phyloP scores from a whole-genome alignment of 148 eudicot species.

The Polygonum aviculare region DNA sequence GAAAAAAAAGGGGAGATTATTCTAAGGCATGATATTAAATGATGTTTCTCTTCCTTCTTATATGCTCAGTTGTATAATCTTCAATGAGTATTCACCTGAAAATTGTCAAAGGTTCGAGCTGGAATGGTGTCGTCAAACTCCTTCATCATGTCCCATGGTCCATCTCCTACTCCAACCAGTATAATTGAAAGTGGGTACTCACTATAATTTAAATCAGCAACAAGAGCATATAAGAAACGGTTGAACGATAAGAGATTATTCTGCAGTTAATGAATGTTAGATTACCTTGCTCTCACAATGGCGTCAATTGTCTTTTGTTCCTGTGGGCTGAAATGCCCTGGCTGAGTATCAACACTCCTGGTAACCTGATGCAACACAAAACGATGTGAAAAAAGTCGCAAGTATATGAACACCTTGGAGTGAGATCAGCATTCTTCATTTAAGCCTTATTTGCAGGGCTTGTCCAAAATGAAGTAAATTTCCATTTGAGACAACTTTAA shows the following conservation, averaged over 20 bases:
- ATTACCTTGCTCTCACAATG: conserved; percentile 77
- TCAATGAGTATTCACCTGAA: conserved; percentile 48
- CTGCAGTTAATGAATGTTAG: neutral
- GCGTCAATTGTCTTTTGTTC: conserved; percentile 81
- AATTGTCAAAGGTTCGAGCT: conserved; percentile 87
- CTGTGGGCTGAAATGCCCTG: conserved; percentile 73
- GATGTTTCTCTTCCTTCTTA: neutral
- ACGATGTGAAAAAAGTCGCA: neutral
- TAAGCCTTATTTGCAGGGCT: neutral
- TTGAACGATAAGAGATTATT: neutral
- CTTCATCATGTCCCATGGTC: conserved; percentile 98
- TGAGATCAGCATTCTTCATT: neutral
- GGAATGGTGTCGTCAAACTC: conserved; percentile 96
- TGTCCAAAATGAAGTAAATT: neutral
- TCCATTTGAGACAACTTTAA: neutral
- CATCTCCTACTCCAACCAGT: conserved; percentile 98
- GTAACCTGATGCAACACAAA: conserved; percentile 49
- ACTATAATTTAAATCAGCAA: conserved; percentile 26
- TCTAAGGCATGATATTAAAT: neutral
- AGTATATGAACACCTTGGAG: neutral
- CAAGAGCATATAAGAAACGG: neutral
- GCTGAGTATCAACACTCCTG: conserved; percentile 79
- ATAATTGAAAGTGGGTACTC: conserved; percentile 80
- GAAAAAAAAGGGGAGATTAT: neutral
- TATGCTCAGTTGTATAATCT: neutral